Evolutionary conservation across 768 basidiomycete species (phyloP).

Genomic region (Mycena crocata): DNA sequence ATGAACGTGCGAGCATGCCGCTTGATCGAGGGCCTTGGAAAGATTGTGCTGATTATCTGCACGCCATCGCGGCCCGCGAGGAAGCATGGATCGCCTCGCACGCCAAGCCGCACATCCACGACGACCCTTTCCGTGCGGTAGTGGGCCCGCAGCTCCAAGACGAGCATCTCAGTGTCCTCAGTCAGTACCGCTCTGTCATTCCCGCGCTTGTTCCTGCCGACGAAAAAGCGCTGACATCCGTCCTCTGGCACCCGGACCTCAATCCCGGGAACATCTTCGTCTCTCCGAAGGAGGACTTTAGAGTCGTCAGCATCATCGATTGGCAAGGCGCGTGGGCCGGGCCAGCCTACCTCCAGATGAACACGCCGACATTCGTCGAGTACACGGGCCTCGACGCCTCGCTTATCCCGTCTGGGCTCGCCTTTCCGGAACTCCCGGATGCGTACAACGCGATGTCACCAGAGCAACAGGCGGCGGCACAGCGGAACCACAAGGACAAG

Average conservation of each 20-base stretch:
- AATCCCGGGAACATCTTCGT: slow-evolving; percentile 41
- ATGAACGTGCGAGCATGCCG: slow-evolving; percentile 38
- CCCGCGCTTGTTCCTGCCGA: slow-evolving; percentile 40
- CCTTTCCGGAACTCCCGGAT: background rate
- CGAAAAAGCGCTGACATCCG: slow-evolving; percentile 34
- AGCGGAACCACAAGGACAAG: background rate
- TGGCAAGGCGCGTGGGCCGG: slow-evolving; percentile 39
- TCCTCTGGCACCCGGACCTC: slow-evolving; percentile 46
- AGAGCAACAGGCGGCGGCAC: background rate
- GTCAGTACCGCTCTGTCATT: slow-evolving; percentile 36
- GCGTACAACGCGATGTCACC: background rate
- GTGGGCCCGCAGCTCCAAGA: slow-evolving; percentile 17
- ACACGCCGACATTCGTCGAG: background rate
- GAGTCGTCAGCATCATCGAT: slow-evolving; percentile 43
- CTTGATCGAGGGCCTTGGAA: slow-evolving; percentile 49
- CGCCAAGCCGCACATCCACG: slow-evolving; percentile 29
- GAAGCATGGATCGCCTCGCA: slow-evolving; percentile 37
- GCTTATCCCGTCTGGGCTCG: background rate
- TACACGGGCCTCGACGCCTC: background rate
- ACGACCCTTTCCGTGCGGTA: slow-evolving; percentile 33
- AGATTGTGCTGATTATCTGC: slow-evolving; percentile 28
- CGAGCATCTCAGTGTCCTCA: slow-evolving; percentile 35
- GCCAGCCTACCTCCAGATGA: background rate
- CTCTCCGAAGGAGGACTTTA: slow-evolving; percentile 29
- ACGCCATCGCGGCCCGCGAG: slow-evolving; percentile 37